Conservation (phyloP, 345 rosid genomes). For the Eucalyptus marginata region DNA sequence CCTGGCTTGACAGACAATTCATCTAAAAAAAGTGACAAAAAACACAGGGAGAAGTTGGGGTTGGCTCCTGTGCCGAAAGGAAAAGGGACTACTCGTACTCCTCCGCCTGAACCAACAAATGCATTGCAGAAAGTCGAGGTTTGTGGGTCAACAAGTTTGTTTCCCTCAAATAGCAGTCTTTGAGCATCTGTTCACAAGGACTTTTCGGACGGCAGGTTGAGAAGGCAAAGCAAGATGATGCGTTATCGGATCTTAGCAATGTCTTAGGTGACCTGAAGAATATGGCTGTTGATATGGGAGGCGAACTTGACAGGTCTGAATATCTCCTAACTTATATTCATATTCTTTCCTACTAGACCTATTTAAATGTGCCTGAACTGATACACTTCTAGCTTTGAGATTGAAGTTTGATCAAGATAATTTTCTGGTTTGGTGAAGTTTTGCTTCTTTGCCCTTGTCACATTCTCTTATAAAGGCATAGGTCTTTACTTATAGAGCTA, state of each 20-base stretch:
- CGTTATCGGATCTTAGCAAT: slow-evolving; percentile 61
- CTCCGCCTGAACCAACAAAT: slow-evolving; percentile 36
- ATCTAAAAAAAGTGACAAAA: slow-evolving; percentile 29
- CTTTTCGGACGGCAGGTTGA: slow-evolving; percentile 32
- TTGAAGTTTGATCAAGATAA: neutral
- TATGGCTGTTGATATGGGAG: slow-evolving; percentile 95
- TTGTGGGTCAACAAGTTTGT: neutral
- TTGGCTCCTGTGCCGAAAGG: slow-evolving; percentile 30
- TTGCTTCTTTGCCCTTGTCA: neutral
- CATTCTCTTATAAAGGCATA: neutral
- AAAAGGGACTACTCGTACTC: slow-evolving; percentile 8
- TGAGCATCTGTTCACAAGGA: neutral
- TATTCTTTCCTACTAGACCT: neutral
- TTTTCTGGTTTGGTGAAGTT: neutral
- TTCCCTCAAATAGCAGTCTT: neutral
- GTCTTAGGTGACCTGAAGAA: slow-evolving; percentile 79
- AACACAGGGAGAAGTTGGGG: slow-evolving; percentile 70
- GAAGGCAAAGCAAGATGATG: slow-evolving; percentile 85
- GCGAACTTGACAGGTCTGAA: slow-evolving; percentile 66
- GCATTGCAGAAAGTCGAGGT: slow-evolving; percentile 70
- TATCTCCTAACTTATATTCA: neutral
- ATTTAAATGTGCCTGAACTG: neutral
- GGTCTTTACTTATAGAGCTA: neutral
- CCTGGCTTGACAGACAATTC: slow-evolving; percentile 19
- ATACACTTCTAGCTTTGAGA: neutral